Evolutionary conservation across 495 filamentous ascomycete species (phyloP), one percentile per base, ranked within the genome.

Genomic region (Penicillium lagena): DNA sequence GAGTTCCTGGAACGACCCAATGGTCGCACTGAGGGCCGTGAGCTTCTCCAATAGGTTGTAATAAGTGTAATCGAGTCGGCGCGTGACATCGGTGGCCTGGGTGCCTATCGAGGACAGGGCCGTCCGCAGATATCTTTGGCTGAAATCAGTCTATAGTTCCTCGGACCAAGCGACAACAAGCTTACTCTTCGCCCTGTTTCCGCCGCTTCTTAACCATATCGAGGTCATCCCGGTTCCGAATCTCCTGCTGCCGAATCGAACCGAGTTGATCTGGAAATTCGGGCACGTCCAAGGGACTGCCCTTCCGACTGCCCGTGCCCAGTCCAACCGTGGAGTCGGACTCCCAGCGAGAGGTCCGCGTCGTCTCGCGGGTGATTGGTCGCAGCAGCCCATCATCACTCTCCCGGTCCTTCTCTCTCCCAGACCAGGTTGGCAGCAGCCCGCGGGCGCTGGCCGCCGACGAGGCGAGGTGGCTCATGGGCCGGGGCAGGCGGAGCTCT

Each of bases 1-100:
- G 4, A 96, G 76, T 39, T 86, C 78, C 47, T 86, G 81, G 13
- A 96, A 76, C 4, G 73, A 78, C 1, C 67, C 49, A 15, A 95
- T 78, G 2, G 83, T 88, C 40, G 74, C 70, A 40, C 83, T 81
- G 29, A 96, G 68, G 0, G 79, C 63, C 35, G 78, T 75, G 29
- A 91, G 71, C 46, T 86, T 91, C 56, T 91, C 85, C 12, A 93
- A 72, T 6, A 96, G 73, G 4, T 84, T 81, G 54, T 90, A 90
- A 67, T 95, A 95, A 0, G 85, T 89, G 52, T 86, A 84, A 56
- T 95, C 88, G n/a, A 96, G 76, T 36, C 78, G 78, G 48, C 79
- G 77, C 13, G 82, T 93, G 4, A 81, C 80, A 31, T 76, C 75
- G 41, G 66, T 78, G 22, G 70, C 70, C 17, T 65, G 58, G 0